Evolutionary conservation across 805 yeast species (phyloP), one percentile per base, ranked within the genome.

Genomic region (Nakazawaea ernobii): DNA sequence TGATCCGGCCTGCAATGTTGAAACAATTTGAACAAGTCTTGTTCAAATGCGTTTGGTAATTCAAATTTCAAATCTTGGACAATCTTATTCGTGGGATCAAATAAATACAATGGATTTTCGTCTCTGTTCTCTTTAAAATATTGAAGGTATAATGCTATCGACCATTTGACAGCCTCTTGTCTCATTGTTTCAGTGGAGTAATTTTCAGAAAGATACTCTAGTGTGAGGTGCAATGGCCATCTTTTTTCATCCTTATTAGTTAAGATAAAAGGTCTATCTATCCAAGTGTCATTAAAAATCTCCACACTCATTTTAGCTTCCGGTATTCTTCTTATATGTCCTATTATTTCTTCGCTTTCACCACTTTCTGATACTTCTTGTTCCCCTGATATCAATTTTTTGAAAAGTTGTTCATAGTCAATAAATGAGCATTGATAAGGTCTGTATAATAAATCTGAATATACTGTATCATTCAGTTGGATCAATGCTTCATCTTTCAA

Each of bases 131-230:
- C 49, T 4, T 65, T 56, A 55, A 83, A 74, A 59, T 90, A 90
- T 45, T 80, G 71, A 1, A 74, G 59, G 58, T 87, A 90, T 17
- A 78, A 67, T 1, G 67, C 55, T 20, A 90, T 66, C 2, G 82
- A 74, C 96, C 97, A 90, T 52, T 80, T 77, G 40, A 88, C 92
- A 29, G 86, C 79, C 64, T 91, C 97, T 62, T 90, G 96, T 46
- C 92, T 76, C 64, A 91, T 91, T 40, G 63, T 67, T 2, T 76
- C 82, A 20, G 74, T 61, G 1, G 88, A 79, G 53, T 83, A 88
- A 45, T 82, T 60, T 2, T 62, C 51, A 5, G 71, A 63, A 27
- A 90, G 66, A 15, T 65, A 59, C 1, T 67, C 65, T 11, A 46
- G 11, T 13, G 35, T 35, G 8, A 71, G 67, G 95, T 95, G 86